Conservation (phyloP, 148 eudicot genomes). For the Persicaria maculosa region DNA sequence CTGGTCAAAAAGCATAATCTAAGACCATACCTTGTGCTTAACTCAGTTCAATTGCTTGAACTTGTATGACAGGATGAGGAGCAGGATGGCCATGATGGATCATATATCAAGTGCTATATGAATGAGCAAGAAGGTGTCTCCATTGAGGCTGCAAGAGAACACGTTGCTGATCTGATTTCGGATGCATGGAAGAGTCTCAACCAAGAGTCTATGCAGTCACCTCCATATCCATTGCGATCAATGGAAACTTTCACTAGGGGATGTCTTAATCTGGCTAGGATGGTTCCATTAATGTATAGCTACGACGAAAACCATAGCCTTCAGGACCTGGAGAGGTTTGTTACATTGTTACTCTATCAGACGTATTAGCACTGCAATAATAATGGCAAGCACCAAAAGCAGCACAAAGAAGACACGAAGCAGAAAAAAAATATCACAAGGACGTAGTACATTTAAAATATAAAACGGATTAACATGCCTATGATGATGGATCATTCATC, state of each 20-base stretch:
- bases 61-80: conserved; percentile 34
- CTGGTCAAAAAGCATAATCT: background rate
- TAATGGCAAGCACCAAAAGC: background rate
- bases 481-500: too few relatives aligned
- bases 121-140: conserved; percentile 34
- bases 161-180: conserved; percentile 30
- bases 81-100: conserved; percentile 56
- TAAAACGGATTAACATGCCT: too few relatives aligned
- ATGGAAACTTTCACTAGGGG: conserved; percentile 18
- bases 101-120: conserved; percentile 40
- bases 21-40: background rate
- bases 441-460: too few relatives aligned
- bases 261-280: conserved; percentile 29
- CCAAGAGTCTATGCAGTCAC: conserved; percentile 20
- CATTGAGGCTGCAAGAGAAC: conserved; percentile 22
- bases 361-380: background rate
- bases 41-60: too few relatives aligned
- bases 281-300: conserved; percentile 32
- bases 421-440: too few relatives aligned
- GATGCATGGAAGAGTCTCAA: conserved; percentile 45
- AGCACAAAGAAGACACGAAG: too few relatives aligned
- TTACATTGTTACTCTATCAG: conserved; percentile 20
- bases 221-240: conserved; percentile 15
- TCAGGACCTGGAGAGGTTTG: conserved; percentile 18
- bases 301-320: conserved; percentile 19